Evolutionary conservation across 345 rosid genomes (phyloP).

Genomic region (Adansonia digitata): DNA sequence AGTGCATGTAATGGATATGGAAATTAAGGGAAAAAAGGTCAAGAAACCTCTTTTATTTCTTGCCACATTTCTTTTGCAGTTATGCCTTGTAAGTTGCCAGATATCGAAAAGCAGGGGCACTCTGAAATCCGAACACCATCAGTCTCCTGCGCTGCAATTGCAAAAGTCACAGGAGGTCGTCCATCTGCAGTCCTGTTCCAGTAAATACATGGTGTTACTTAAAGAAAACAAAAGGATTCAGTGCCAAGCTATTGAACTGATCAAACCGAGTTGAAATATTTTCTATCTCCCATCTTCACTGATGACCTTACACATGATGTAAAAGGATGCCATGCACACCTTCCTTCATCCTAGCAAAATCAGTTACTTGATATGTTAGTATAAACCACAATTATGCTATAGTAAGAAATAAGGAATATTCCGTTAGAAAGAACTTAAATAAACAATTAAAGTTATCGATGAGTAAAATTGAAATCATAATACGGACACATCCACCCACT

Average conservation of each 20-base stretch:
- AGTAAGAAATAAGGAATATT: not conserved
- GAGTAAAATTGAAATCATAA: conserved; percentile 1
- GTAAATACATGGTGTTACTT: conserved; percentile 2
- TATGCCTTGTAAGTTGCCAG: conserved; percentile 60
- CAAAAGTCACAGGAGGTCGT: conserved; percentile 54
- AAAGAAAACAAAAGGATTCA: not conserved
- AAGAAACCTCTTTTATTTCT: conserved; percentile 61
- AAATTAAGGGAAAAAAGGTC: not conserved
- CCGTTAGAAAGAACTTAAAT: not conserved
- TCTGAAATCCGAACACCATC: conserved; percentile 55
- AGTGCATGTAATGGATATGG: not conserved
- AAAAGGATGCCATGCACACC: conserved; percentile 60
- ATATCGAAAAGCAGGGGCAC: conserved; percentile 69
- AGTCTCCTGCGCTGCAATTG: conserved; percentile 64
- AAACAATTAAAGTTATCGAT: not conserved
- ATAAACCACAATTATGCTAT: conserved; percentile 7
- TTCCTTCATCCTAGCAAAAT: conserved; percentile 56
- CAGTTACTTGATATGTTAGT: conserved; percentile 17
- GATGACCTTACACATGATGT: conserved; percentile 64
- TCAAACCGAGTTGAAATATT: conserved; percentile 11
- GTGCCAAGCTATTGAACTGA: not conserved
- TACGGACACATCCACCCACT: not conserved
- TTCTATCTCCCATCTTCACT: not conserved
- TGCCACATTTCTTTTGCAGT: conserved; percentile 89
- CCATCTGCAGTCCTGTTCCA: conserved; percentile 58